These are phyloP conservation scores for Fusarium lyarnte DNA, from an alignment of 2,329 filamentous ascomycete species.

Conservation along the genomic window DNA sequence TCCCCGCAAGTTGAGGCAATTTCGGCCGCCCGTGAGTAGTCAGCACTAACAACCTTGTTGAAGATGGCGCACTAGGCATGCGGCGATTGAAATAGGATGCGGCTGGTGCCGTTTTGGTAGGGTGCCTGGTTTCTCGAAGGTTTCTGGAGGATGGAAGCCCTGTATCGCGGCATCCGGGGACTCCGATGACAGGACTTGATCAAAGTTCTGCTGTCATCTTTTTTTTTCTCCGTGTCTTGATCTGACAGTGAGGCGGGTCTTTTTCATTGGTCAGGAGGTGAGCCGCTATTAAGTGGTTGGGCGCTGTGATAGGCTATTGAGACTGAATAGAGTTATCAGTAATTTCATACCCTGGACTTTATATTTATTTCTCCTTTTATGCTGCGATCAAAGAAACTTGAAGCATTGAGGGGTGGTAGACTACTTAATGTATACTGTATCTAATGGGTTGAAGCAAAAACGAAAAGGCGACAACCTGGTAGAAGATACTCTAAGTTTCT, in stretches of 20 bases:
- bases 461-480: too few relatives aligned
- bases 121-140: not conserved
- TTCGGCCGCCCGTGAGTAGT: not conserved
- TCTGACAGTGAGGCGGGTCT: not conserved
- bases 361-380: not conserved
- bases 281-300: not conserved
- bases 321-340: not conserved
- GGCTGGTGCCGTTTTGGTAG: not conserved
- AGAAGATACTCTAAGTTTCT: not conserved
- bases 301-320: not conserved
- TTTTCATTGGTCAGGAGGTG: not conserved
- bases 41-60: conserved; percentile 2
- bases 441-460: accelerated
- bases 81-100: not conserved
- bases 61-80: not conserved
- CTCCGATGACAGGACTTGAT: not conserved
- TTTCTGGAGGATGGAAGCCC: not conserved
- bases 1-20: conserved; percentile 21
- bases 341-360: not conserved
- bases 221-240: not conserved
- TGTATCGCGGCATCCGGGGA: not conserved
- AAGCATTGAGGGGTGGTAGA: accelerated
- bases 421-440: not conserved
- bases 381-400: not conserved
- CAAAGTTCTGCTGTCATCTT: not conserved